Base-by-base conservation (phyloP, 2,329 filamentous ascomycete species). In the Aspergillus brunneoviolaceus region DNA sequence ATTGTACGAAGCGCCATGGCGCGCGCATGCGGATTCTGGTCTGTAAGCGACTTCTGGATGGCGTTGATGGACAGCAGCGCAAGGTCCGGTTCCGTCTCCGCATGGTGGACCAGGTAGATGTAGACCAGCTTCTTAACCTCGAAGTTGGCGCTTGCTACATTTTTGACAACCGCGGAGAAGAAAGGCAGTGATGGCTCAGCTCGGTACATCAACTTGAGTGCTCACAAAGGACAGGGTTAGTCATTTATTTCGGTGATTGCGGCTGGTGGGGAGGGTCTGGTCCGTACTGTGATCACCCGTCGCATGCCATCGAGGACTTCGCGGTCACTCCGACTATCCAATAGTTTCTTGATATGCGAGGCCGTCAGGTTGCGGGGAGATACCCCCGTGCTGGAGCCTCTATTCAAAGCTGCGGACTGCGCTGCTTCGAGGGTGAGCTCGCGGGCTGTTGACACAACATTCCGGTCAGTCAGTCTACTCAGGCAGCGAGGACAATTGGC, bases 91-190 rank as follows among this genome's bases (percentile, higher is more conserved):
- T 98, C 95, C 65, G 92, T 87, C 75, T 98, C 95, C 74, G 95
- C 95, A 83, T 99, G 93, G 74, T 96, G 91, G 62, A 98, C 89
- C 63, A 99, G 87, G 78, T 97, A 99, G 74, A 97, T 96, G 81
- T 99, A 99, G 63, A 99, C 95, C 58, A 99, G 87, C 77, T 98
- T 98, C 79, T 97, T 96, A 77, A 98, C 93, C 72, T 96, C 92
- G 69, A 97, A 84, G 70, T 92, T 96, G 14, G 93, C 90, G 42
- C 91, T 96, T 29, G 94, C 94, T 61, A 97, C 92, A 69, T 98
- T 99, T 81, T 99, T 99, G 75, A 99, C 92, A 58, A 99, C 90
- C 25, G 92, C 90, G n/a, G 94, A 96, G 82, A 99, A 99, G 83
- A 94, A 96, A 23, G 91, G 88, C 2, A 96, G 83, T 60, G 92